Evolutionary conservation across 129 eudicot species (phyloP).

Genomic region (Centella asiatica): DNA sequence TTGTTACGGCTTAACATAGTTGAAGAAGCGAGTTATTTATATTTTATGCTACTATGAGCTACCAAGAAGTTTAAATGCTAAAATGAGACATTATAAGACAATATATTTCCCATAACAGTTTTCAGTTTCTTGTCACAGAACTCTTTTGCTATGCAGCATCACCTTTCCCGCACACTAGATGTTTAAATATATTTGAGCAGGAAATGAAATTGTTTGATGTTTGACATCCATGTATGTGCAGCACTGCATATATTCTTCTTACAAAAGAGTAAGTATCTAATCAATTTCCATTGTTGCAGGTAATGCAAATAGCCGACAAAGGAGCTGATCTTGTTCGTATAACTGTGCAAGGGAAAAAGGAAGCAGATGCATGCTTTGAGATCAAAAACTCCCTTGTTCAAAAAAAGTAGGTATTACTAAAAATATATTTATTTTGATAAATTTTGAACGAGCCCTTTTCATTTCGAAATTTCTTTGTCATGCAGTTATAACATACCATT

Average conservation of each 20-base stretch:
- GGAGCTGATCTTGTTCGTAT: constrained; percentile 96
- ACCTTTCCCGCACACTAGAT: not conserved
- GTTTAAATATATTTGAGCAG: not conserved
- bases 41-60: no score
- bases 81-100: not conserved
- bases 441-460: not conserved
- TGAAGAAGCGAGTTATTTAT: no score
- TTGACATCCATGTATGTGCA: not conserved
- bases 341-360: constrained; percentile 91
- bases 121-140: not conserved
- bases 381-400: constrained; percentile 84
- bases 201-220: not conserved
- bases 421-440: not conserved
- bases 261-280: constrained; percentile 6
- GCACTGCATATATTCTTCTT: constrained; percentile 6
- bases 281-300: constrained; percentile 36
- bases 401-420: constrained; percentile 54
- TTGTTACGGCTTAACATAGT: not conserved
- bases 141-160: not conserved
- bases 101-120: not conserved
- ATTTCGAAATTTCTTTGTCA: constrained; percentile 9
- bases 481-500: constrained; percentile 95
- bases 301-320: constrained; percentile 89
- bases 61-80: no score
- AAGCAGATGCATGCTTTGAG: constrained; percentile 96